Conservation (phyloP, 129 eudicot genomes). For the Chrysanthemum lavandulifolium region DNA sequence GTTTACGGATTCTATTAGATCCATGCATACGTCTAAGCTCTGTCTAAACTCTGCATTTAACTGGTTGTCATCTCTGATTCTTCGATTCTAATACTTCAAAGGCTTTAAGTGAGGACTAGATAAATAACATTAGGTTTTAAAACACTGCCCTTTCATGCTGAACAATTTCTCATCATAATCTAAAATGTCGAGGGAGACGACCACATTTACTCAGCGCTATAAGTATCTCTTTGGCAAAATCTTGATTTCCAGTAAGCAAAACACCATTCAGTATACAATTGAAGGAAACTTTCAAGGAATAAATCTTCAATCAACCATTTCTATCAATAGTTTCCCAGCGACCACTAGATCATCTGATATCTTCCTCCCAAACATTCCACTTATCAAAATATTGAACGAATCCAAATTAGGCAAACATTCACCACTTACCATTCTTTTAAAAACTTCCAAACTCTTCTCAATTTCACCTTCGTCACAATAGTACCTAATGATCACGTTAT, state of each 20-base stretch:
- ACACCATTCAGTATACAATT: conserved; percentile 87
- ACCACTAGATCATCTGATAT: conserved; percentile 65
- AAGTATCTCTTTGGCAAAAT: conserved; percentile 76
- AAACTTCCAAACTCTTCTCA: conserved; percentile 73
- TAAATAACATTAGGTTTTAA: not conserved
- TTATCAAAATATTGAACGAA: conserved; percentile 68
- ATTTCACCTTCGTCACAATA: conserved; percentile 84
- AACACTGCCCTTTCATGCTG: not conserved
- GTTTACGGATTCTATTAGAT: too few species aligned
- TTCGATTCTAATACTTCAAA: too few species aligned
- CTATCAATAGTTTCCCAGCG: conserved; percentile 79
- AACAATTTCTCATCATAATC: conserved; percentile 43
- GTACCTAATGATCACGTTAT: conserved; percentile 72
- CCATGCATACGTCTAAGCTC: too few species aligned
- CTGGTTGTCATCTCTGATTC: too few species aligned
- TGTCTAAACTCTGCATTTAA: too few species aligned
- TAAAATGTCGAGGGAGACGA: conserved; percentile 68
- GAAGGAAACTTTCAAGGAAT: conserved; percentile 71
- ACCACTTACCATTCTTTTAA: conserved; percentile 60
- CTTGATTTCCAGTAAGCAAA: conserved; percentile 85
- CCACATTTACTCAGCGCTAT: conserved; percentile 68
- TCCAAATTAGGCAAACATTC: conserved; percentile 88
- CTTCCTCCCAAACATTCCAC: conserved; percentile 83
- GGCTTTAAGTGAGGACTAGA: too few species aligned
- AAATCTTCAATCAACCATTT: conserved; percentile 88